Percentiles rank a stretch among this genome's conserved stretches.
phyloP scores from a whole-genome alignment of 176 grass and related monocot species.

The Dactylis glomerata region DNA sequence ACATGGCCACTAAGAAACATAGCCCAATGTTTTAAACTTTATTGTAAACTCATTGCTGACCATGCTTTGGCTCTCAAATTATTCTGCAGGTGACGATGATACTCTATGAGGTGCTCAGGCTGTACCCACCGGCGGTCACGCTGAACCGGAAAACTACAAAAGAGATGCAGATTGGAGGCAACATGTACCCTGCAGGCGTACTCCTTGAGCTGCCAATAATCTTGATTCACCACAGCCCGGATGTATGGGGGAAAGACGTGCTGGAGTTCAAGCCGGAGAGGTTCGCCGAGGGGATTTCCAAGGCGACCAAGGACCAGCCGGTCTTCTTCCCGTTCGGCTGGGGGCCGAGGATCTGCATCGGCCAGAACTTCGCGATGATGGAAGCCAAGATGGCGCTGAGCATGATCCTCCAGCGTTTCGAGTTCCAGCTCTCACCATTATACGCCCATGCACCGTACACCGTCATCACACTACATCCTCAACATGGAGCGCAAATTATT shows the following conservation, averaged over 20 bases:
- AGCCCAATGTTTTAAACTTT: too few relatives aligned
- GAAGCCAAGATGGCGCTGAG: conserved; percentile 70
- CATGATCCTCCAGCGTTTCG: conserved; percentile 61
- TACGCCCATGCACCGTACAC: conserved; percentile 59
- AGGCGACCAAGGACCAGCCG: conserved; percentile 45
- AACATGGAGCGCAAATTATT: conserved; percentile 62
- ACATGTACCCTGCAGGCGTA: conserved; percentile 52
- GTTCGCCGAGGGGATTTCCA: conserved; percentile 63
- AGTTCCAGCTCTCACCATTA: conserved; percentile 51
- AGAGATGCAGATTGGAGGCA: conserved; percentile 46
- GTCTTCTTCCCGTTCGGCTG: conserved; percentile 68
- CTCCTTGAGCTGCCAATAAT: conserved; percentile 51
- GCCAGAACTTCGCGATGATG: conserved; percentile 67
- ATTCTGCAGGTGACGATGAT: conserved; percentile 63
- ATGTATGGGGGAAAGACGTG: conserved; percentile 58
- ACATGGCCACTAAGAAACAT: too few relatives aligned
- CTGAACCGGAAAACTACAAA: conserved; percentile 40
- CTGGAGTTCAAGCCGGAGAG: conserved; percentile 63
- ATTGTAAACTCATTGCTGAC: not conserved
- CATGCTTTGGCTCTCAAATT: not conserved
- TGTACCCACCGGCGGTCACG: conserved; percentile 50
- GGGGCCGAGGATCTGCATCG: conserved; percentile 70
- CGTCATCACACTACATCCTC: conserved; percentile 44
- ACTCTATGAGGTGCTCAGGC: conserved; percentile 63
- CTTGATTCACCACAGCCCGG: conserved; percentile 49